Evolutionary conservation across 176 grass and related monocot genomes (phyloP).

Genomic region (Eragrostis nindensis): DNA sequence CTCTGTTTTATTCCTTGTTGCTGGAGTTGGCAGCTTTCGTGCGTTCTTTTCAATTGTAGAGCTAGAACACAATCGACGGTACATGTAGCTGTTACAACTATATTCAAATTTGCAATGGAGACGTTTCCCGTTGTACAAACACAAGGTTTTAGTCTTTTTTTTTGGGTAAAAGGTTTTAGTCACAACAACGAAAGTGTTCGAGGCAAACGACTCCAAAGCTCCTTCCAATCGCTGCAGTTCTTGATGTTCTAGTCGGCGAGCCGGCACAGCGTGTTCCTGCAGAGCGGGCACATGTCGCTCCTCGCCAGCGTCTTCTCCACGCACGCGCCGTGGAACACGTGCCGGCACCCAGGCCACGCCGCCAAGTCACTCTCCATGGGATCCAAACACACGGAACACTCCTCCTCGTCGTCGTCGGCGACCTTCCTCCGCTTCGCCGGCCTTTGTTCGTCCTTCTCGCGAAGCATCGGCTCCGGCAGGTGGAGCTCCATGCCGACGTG

Average conservation of each 20-base stretch:
- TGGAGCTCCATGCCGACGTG: slow-evolving; percentile 17
- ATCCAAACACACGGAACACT: slow-evolving; percentile 31
- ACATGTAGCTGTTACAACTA: too few species aligned
- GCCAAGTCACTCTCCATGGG: not conserved
- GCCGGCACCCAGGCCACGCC: slow-evolving; percentile 39
- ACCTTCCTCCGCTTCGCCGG: slow-evolving; percentile 10
- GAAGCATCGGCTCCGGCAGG: slow-evolving; percentile 10
- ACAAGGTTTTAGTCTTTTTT: too few species aligned
- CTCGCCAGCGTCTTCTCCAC: not conserved
- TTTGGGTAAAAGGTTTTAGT: too few species aligned
- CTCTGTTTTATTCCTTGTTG: too few species aligned
- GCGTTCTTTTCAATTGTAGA: too few species aligned
- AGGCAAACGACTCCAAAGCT: too few species aligned
- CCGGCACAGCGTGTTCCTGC: not conserved
- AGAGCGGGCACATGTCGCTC: slow-evolving; percentile 34
- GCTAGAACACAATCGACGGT: too few species aligned
- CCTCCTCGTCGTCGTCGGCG: not conserved
- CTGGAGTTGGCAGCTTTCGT: too few species aligned
- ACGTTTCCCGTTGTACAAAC: too few species aligned
- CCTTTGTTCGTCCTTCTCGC: not conserved
- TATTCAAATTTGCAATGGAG: too few species aligned
- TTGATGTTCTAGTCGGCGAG: not conserved
- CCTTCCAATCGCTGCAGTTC: not conserved
- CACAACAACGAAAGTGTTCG: too few species aligned
- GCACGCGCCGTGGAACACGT: slow-evolving; percentile 45